phyloP scores from a whole-genome alignment of 108 stramenopile species.

The Mediolabrus comicus region DNA sequence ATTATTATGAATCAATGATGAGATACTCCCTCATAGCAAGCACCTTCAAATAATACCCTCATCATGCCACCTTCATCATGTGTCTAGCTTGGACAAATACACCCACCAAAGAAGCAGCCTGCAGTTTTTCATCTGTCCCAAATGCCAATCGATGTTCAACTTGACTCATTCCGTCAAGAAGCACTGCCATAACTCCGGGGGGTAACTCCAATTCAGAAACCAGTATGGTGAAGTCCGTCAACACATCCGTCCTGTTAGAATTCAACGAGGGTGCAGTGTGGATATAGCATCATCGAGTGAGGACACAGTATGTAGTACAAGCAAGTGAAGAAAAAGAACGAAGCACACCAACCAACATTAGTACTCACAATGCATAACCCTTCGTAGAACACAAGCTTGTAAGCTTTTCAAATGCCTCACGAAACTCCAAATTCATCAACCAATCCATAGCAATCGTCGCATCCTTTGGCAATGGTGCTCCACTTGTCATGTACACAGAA shows the following conservation, averaged over 20 bases:
- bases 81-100: constrained; percentile 74
- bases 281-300: too few species aligned
- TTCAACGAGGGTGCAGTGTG: too few species aligned
- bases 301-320: not conserved
- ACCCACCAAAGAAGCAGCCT: constrained; percentile 77
- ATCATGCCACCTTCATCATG: constrained; percentile 34
- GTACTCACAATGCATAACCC: constrained; percentile 67
- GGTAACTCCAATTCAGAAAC: constrained; percentile 57
- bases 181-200: constrained; percentile 53
- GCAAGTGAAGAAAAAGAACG: not conserved
- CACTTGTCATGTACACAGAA: constrained; percentile 81
- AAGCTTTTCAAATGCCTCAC: constrained; percentile 57
- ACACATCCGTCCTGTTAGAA: constrained; percentile 59
- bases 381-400: constrained; percentile 56
- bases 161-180: constrained; percentile 79
- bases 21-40: not conserved
- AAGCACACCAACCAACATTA: not conserved
- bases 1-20: not conserved
- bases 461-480: constrained; percentile 80
- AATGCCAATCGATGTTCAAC: constrained; percentile 80
- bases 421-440: constrained; percentile 72
- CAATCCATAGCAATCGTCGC: constrained; percentile 57
- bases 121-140: constrained; percentile 80
- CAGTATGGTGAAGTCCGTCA: constrained; percentile 61
- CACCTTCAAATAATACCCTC: not conserved